Conservation (phyloP, 371 early-diverging fungal species). For the Syncephalis fuscata region DNA sequence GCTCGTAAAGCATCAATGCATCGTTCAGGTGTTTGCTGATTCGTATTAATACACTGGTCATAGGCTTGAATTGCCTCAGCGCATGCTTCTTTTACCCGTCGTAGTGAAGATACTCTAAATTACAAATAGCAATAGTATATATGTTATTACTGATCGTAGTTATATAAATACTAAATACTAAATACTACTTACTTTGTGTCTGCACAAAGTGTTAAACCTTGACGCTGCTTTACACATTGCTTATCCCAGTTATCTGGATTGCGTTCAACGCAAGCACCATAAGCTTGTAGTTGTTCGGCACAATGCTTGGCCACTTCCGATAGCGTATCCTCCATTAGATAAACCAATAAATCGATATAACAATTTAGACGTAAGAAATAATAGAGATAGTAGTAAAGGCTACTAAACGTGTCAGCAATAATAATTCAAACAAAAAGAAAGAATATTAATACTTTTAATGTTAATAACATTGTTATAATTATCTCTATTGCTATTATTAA, state of each 20-base stretch:
- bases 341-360: too few relatives aligned
- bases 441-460: too few relatives aligned
- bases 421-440: too few relatives aligned
- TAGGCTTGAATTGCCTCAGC: slow-evolving; percentile 42
- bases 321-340: slow-evolving; percentile 44
- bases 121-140: too few relatives aligned
- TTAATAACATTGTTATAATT: too few relatives aligned
- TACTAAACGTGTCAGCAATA: too few relatives aligned
- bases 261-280: slow-evolving; percentile 58
- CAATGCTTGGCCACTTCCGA: slow-evolving; percentile 63
- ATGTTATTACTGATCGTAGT: too few relatives aligned
- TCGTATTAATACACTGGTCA: slow-evolving; percentile 41
- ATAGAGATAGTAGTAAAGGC: too few relatives aligned
- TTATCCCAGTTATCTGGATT: slow-evolving; percentile 56
- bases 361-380: too few relatives aligned
- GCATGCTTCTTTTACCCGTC: slow-evolving; percentile 54
- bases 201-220: slow-evolving; percentile 60
- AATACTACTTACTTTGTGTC: slow-evolving; percentile 64
- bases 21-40: slow-evolving; percentile 39
- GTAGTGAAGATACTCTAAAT: slow-evolving; percentile 39
- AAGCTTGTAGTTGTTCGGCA: slow-evolving; percentile 52
- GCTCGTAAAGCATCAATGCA: slow-evolving; percentile 40
- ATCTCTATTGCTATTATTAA: too few relatives aligned
- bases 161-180: too few relatives aligned
- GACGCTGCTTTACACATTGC: slow-evolving; percentile 46